phyloP scores from a whole-genome alignment of 1,284 basidiomycete species.

The Cutaneotrichosporon cutaneum region DNA sequence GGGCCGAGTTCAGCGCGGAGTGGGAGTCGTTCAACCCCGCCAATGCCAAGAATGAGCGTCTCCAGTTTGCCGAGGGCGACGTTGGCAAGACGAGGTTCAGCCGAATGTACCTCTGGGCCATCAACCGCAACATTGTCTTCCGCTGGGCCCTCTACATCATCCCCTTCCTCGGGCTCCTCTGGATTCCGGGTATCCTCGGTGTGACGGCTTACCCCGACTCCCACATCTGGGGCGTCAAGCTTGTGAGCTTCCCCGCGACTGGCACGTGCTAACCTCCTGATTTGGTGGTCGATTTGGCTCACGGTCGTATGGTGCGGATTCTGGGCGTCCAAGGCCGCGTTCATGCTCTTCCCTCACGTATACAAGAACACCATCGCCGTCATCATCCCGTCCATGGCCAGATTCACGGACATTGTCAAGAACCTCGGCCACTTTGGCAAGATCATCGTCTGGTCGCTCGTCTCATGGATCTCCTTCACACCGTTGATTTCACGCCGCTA shows the following conservation, averaged over 20 bases:
- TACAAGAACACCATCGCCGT: constrained; percentile 67
- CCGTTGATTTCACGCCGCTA: constrained; percentile 59
- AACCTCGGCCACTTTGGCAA: constrained; percentile 64
- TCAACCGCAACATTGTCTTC: constrained; percentile 72
- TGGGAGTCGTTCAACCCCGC: constrained; percentile 52
- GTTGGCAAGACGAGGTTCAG: constrained; percentile 43
- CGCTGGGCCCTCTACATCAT: constrained; percentile 78
- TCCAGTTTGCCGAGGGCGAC: constrained; percentile 53
- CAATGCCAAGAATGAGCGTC: constrained; percentile 43
- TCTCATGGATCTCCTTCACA: constrained; percentile 66
- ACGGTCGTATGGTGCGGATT: constrained; percentile 77
- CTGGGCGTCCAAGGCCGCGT: constrained; percentile 71
- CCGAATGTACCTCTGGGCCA: constrained; percentile 66
- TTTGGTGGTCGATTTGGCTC: constrained; percentile 89
- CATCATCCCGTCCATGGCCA: constrained; percentile 65
- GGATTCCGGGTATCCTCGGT: constrained; percentile 70
- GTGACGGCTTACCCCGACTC: constrained; percentile 63
- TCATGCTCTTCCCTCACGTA: constrained; percentile 63
- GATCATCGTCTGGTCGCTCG: constrained; percentile 68
- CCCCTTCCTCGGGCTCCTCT: constrained; percentile 67
- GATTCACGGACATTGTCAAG: constrained; percentile 73
- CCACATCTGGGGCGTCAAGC: constrained; percentile 52
- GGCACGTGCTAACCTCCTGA: constrained; percentile 22
- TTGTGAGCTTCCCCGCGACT: constrained; percentile 51
- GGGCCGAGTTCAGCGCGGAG: constrained; percentile 43